Evolutionary conservation across 345 rosid genomes (phyloP).

Genomic region (thale cress (Arabidopsis thaliana)): DNA sequence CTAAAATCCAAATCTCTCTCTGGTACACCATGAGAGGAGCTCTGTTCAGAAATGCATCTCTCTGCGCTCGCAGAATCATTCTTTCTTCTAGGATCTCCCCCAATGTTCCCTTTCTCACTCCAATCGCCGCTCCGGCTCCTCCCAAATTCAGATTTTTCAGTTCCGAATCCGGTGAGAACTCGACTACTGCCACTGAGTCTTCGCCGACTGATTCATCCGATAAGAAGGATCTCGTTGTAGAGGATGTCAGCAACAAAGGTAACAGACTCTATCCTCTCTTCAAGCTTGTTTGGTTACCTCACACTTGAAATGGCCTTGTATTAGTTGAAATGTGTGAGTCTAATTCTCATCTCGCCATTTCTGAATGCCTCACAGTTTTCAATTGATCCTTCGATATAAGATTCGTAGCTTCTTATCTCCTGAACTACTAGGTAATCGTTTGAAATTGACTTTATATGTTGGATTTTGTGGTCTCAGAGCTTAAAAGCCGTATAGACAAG

Average conservation of each 20-base stretch:
- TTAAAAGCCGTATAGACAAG: slow-evolving; percentile 64
- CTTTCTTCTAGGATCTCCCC: slow-evolving; percentile 24
- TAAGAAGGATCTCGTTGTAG: slow-evolving; percentile 33
- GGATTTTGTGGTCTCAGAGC: slow-evolving; percentile 55
- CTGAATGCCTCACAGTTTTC: no score
- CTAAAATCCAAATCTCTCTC: slow-evolving; percentile 44
- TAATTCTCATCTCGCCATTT: no score
- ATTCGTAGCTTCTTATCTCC: no score
- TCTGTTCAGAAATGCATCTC: slow-evolving; percentile 44
- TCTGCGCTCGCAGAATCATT: slow-evolving; percentile 38
- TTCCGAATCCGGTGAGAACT: slow-evolving; percentile 45
- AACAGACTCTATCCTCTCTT: background rate
- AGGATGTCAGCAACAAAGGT: slow-evolving; percentile 53
- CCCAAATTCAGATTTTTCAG: slow-evolving; percentile 48
- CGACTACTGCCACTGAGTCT: slow-evolving; percentile 23
- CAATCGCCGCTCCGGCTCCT: slow-evolving; percentile 12
- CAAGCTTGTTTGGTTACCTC: background rate
- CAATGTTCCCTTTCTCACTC: slow-evolving; percentile 15
- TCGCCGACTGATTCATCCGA: slow-evolving; percentile 5
- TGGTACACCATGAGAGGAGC: slow-evolving; percentile 49
- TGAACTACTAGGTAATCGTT: no score
- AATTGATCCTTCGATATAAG: no score
- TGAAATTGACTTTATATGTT: background rate
- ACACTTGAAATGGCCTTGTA: background rate
- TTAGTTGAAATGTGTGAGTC: no score